phyloP scores from a whole-genome alignment of 2,329 filamentous ascomycete species.

The Colletotrichum zoysiae region DNA sequence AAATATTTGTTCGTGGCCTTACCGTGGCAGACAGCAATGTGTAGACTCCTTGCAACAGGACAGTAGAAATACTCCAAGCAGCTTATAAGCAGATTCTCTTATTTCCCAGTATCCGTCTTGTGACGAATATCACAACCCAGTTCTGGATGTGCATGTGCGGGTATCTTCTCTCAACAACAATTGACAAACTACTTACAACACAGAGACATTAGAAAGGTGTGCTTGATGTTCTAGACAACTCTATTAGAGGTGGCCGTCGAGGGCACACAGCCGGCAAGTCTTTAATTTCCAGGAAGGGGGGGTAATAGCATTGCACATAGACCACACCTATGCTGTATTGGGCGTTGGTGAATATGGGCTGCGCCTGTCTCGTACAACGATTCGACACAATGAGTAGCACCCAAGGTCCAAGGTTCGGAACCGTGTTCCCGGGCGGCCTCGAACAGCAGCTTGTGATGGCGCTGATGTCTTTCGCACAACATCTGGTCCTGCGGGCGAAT shows the following conservation, averaged over 20 bases:
- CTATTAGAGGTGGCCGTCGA: not conserved
- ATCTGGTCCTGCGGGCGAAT: not conserved
- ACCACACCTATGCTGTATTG: rapidly evolving
- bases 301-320: not conserved
- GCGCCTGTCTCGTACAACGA: not conserved
- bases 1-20: not conserved
- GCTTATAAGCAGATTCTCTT: not conserved
- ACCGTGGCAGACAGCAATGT: not conserved
- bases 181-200: not conserved
- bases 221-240: not conserved
- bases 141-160: not conserved
- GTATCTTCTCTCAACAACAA: not conserved
- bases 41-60: not conserved
- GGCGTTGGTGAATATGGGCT: not conserved
- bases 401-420: not conserved
- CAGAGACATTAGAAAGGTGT: not conserved
- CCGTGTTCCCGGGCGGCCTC: not conserved
- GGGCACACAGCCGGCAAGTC: not conserved
- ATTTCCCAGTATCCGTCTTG: not conserved
- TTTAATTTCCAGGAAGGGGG: not conserved
- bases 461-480: not conserved
- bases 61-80: too few species aligned
- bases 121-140: not conserved
- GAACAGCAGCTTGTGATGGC: not conserved
- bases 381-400: not conserved